Conservation (phyloP, 768 basidiomycete genomes). For the Russula sp. region DNA sequence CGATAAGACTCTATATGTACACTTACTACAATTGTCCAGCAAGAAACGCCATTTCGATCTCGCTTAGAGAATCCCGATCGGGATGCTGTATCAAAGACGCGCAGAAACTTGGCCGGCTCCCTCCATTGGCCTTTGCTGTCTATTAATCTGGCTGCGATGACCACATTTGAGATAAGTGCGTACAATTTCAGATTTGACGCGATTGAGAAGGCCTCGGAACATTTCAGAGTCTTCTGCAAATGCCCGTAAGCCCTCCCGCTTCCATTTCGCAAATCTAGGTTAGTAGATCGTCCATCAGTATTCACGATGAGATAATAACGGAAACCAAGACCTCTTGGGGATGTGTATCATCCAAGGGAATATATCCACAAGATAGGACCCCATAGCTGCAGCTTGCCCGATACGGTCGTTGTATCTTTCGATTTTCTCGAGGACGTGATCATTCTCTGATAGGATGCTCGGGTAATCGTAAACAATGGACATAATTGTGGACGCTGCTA, state of each 20-base stretch:
- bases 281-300: not conserved
- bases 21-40: conserved; percentile 5
- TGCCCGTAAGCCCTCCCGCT: not conserved
- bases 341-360: conserved; percentile 23
- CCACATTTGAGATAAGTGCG: not conserved
- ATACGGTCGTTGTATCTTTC: not conserved
- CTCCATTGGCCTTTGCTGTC: not conserved
- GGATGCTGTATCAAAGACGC: conserved; percentile 5
- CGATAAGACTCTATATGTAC: not conserved
- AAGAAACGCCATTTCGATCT: not conserved
- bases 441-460: conserved; percentile 7
- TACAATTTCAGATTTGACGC: conserved; percentile 12
- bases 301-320: not conserved
- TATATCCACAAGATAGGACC: not conserved
- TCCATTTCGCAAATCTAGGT: conserved; percentile 18
- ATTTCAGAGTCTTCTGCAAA: not conserved
- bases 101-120: conserved; percentile 2
- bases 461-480: conserved; percentile 32
- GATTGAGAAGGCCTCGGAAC: conserved; percentile 11
- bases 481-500: conserved; percentile 33
- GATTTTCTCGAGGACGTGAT: not conserved
- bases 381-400: not conserved
- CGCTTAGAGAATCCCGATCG: not conserved
- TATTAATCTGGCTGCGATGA: not conserved
- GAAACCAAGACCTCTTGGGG: conserved; percentile 12